phyloP scores from a whole-genome alignment of 768 basidiomycete species.

The Xerocomus brunneocitrinus region DNA sequence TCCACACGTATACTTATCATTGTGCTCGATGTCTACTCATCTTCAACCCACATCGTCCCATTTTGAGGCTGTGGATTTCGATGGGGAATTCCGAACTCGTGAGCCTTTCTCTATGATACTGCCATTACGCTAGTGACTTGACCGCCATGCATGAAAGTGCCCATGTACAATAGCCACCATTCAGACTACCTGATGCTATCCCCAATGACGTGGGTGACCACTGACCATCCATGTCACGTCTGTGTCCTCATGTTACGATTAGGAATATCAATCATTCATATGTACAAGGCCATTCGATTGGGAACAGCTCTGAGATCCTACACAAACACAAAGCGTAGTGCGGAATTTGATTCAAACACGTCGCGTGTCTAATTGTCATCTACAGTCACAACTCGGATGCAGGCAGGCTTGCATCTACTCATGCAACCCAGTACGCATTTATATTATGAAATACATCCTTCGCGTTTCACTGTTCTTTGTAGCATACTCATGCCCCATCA shows the following conservation, averaged over 20 bases:
- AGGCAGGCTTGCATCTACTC: neutral
- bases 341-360: neutral
- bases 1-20: neutral
- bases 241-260: neutral
- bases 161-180: neutral
- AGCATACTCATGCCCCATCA: neutral
- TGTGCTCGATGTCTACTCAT: neutral
- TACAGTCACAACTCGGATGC: neutral
- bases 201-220: neutral
- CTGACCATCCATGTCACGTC: neutral
- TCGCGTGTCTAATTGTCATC: neutral
- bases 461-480: neutral
- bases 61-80: neutral
- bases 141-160: neutral
- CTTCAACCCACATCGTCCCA: neutral
- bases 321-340: neutral
- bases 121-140: neutral
- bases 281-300: neutral
- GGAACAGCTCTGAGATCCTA: neutral
- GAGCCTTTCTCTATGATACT: neutral
- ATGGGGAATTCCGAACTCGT: neutral
- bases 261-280: neutral
- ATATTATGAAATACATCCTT: too few relatives aligned
- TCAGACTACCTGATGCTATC: neutral
- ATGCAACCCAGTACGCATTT: neutral